Conservation (phyloP, 2,329 filamentous ascomycete species). For the Alternaria incomplexa region DNA sequence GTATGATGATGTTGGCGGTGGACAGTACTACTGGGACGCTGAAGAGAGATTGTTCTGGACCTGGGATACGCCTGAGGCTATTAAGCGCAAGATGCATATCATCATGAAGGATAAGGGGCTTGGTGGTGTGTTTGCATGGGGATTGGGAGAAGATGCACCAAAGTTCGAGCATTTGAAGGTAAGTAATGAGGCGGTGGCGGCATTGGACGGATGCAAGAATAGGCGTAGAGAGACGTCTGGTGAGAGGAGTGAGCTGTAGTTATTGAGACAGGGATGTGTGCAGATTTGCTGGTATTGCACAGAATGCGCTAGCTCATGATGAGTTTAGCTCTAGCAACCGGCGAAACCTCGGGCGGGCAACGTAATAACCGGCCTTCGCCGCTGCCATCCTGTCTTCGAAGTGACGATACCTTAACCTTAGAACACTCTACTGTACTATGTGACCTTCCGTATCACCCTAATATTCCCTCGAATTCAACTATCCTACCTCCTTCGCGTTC, state of each 20-base stretch:
- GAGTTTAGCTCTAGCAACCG: accelerated
- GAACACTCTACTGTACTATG: not conserved
- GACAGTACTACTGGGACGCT: conserved; percentile 71
- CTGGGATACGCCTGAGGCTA: conserved; percentile 69
- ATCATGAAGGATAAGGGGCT: conserved; percentile 63
- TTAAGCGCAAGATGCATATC: conserved; percentile 65
- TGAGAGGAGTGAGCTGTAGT: conserved; percentile 15
- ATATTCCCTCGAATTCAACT: accelerated
- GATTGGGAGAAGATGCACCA: conserved; percentile 67
- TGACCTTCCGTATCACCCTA: not conserved
- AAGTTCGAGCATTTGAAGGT: conserved; percentile 51
- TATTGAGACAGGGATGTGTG: not conserved
- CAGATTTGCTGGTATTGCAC: accelerated
- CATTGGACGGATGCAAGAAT: not conserved
- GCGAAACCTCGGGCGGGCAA: not conserved
- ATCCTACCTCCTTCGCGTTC: not conserved
- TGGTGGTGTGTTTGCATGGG: conserved; percentile 78
- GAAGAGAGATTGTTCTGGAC: conserved; percentile 70
- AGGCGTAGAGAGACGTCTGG: not conserved
- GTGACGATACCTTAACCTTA: not conserved
- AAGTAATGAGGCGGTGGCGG: conserved; percentile 12
- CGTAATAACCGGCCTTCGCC: not conserved
- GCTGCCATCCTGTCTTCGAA: not conserved
- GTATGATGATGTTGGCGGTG: conserved; percentile 65
- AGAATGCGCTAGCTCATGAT: not conserved